Conservation (phyloP, 1,284 basidiomycete species). For the Tylopilus sp. region DNA sequence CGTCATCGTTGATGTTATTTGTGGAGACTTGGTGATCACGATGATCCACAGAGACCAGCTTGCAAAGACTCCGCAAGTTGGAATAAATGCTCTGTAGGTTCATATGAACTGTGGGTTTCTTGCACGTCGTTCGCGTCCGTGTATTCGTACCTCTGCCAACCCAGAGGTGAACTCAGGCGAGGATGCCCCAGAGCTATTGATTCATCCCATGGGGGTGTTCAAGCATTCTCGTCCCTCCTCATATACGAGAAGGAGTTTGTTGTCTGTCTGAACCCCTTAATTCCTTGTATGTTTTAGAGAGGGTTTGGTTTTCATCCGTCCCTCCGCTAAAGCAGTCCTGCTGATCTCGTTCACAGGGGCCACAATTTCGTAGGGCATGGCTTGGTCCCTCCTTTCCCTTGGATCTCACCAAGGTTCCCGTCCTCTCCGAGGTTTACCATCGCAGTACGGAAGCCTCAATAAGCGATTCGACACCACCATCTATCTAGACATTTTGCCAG, state of each 20-base stretch:
- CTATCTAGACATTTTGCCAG: too few species aligned
- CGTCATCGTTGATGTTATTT: too few species aligned
- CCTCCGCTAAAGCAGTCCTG: background rate
- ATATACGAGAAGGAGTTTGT: conserved; percentile 63
- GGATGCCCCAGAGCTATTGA: background rate
- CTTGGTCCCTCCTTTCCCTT: conserved; percentile 65
- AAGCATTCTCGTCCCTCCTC: conserved; percentile 60
- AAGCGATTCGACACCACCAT: conserved; percentile 16
- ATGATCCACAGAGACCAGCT: too few species aligned
- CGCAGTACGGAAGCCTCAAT: conserved; percentile 72
- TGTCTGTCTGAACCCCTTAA: background rate
- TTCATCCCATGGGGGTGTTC: background rate
- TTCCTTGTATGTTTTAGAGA: conserved; percentile 26
- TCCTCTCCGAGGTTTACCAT: conserved; percentile 50
- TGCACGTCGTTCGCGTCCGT: conserved; percentile 66
- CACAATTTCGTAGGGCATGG: conserved; percentile 67
- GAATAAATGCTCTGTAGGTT: conserved; percentile 41
- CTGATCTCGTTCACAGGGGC: conserved; percentile 39
- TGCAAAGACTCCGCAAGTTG: background rate
- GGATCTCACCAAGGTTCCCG: conserved; percentile 55
- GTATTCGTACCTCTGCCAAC: conserved; percentile 67
- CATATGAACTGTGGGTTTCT: conserved; percentile 76
- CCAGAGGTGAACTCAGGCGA: conserved; percentile 65
- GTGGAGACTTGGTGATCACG: too few species aligned
- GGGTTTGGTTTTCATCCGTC: conserved; percentile 25